Conservation (phyloP, 225 moss, liverwort and hornwort genomes). For the Takakia lepidozioides region DNA sequence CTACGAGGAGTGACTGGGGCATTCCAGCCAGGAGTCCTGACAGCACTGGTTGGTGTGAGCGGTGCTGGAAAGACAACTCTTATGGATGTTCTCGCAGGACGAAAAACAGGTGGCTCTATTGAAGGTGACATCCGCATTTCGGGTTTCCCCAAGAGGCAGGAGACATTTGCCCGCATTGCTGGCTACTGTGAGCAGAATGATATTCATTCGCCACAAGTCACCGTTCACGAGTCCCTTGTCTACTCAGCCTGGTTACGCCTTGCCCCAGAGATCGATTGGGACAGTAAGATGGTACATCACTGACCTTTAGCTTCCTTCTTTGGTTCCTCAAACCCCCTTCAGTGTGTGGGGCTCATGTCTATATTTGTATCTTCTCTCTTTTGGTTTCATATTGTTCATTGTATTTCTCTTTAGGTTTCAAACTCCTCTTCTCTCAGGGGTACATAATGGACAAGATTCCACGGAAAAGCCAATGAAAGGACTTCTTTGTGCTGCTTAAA, state of each 20-base stretch:
- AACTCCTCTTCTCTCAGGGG: too few species aligned
- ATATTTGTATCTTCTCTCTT: too few species aligned
- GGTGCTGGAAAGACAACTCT: conserved; percentile 96
- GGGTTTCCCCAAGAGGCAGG: conserved; percentile 66
- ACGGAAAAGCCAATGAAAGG: too few species aligned
- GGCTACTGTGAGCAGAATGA: conserved; percentile 93
- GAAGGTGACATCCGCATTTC: conserved; percentile 83
- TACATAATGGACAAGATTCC: too few species aligned
- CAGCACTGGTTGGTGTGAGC: conserved; percentile 71
- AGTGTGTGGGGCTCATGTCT: too few species aligned
- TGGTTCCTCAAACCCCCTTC: too few species aligned
- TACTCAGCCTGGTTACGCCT: conserved; percentile 85
- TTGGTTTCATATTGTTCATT: too few species aligned
- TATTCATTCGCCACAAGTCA: conserved; percentile 90
- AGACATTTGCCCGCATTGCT: conserved; percentile 72
- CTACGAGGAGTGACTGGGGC: conserved; percentile 40
- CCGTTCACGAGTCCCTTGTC: conserved; percentile 68
- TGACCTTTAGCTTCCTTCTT: too few species aligned
- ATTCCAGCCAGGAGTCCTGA: conserved; percentile 46
- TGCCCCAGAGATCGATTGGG: conserved; percentile 30
- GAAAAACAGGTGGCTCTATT: conserved; percentile 82
- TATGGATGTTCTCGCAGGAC: conserved; percentile 82
- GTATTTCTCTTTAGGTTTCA: too few species aligned
- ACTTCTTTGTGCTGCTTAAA: too few species aligned
- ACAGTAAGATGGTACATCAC: too few species aligned